A percentile compares a stretch with the other conserved stretches of the same genome.
phyloP scores from a whole-genome alignment of 139 green algal genomes.

The Chlamydomonas asymmetrica region DNA sequence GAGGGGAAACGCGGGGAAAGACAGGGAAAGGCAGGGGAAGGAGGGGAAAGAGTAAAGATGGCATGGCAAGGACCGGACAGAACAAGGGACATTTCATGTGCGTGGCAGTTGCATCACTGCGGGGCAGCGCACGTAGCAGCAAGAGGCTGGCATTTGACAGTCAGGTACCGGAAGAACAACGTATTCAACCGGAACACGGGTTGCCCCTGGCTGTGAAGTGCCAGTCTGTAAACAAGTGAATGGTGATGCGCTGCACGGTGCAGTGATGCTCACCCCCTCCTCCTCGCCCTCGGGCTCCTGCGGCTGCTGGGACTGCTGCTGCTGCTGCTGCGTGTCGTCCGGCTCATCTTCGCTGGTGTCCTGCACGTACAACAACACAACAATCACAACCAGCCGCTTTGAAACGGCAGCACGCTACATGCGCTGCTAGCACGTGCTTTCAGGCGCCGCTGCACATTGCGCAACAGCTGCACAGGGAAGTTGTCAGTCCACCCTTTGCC shows the following conservation, averaged over 20 bases:
- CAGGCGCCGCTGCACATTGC: neutral
- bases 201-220: neutral
- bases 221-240: too few relatives aligned
- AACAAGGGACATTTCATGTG: neutral
- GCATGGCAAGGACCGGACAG: neutral
- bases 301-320: constrained; percentile 18
- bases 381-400: neutral
- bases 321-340: too few relatives aligned
- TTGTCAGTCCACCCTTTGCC: neutral
- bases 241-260: too few relatives aligned
- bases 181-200: neutral
- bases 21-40: too few relatives aligned
- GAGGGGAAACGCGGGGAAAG: too few relatives aligned
- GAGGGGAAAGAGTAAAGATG: too few relatives aligned
- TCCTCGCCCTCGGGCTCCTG: constrained; percentile 21
- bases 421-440: neutral
- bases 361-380: neutral
- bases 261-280: neutral
- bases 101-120: neutral
- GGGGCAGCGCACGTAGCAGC: neutral
- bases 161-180: neutral
- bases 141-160: neutral
- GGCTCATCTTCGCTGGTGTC: too few relatives aligned
- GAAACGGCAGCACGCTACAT: neutral
- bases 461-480: neutral